Base-by-base conservation (phyloP, 2,329 filamentous ascomycete species). In the Stagonosporopsis tanaceti region DNA sequence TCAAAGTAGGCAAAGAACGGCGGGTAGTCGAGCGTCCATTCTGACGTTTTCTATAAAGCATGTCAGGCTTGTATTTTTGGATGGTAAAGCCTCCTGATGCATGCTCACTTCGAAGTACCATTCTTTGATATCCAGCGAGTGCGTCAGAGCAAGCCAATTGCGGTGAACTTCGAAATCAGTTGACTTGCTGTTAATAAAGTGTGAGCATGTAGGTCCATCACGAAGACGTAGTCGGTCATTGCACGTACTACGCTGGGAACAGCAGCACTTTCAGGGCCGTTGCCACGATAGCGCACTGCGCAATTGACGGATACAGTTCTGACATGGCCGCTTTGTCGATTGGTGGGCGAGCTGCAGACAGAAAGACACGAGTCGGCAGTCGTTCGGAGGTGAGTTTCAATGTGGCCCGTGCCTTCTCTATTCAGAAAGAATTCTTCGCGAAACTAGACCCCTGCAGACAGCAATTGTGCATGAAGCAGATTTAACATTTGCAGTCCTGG, bases 1-100 rank as follows among this genome's bases (percentile, higher is more conserved):
- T 99, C 95, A 79, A 98, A 97, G 75, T 91, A 93, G 66, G 95
- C 95, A 74, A 99, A 99, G 80, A 98, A 97, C 7, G 95, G 95
- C 30, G 95, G 95, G 75, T 99, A 99, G 80, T 99, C 95, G 72
- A 99, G 89, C 0, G 95, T 99, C 95, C 95, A 99, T 92, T 98
- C 92, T 57, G 95, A 99, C 2, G 93, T 97, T 80, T 93, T 90
- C 83, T 89, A 48, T 1, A 27, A 25, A 22, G 9, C 11, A 34
- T 8, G 38, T 61, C 45, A 71, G 61, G 69, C 61, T 53, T 32
- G 48, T 17, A 50, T 38, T 14, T 14, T 24, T 17, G 28, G n/a
- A 22, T 22, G 9, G 34, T 6, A 37, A 25, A 7, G 6, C 6
- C 14, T 37, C 12, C 17, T 24, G 22, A 11, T 39, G 12, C 11